A percentile compares a stretch with the other conserved stretches of the same genome.
Evolutionary conservation across 768 basidiomycete genomes (phyloP).

Genomic region (Suillus tomentosus): DNA sequence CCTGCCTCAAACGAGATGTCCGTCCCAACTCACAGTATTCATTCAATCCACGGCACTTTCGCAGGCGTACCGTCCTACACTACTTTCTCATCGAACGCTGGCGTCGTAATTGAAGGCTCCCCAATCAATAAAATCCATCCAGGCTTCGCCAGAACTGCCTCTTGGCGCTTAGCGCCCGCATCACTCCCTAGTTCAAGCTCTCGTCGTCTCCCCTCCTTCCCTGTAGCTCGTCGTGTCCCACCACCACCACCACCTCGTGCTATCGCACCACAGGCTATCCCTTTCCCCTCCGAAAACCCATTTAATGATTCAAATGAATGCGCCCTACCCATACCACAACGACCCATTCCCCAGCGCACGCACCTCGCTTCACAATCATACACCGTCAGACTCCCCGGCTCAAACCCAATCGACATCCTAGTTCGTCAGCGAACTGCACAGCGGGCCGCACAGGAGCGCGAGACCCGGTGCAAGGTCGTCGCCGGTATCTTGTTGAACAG

Average conservation of each 20-base stretch:
- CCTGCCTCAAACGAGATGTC: conserved; percentile 28
- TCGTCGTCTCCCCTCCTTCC: conserved; percentile 22
- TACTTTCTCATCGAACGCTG: conserved; percentile 26
- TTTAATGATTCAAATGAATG: conserved; percentile 30
- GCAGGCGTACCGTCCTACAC: conserved; percentile 29
- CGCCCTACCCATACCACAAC: conserved; percentile 8
- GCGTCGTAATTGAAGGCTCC: conserved; percentile 26
- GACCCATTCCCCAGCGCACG: conserved; percentile 27
- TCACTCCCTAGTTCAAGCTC: conserved; percentile 16
- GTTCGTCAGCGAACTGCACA: conserved; percentile 35
- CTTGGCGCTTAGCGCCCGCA: conserved; percentile 27
- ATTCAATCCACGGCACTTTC: conserved; percentile 35
- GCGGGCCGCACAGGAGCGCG: conserved; percentile 36
- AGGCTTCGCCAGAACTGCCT: conserved; percentile 23
- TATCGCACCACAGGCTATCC: conserved; percentile 19
- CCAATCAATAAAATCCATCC: conserved; percentile 22
- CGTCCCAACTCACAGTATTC: conserved; percentile 28
- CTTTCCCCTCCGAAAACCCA: conserved; percentile 28
- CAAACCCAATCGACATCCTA: conserved; percentile 25
- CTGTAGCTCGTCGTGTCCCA: conserved; percentile 18
- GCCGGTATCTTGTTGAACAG: conserved; percentile 60
- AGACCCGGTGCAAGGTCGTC: conserved; percentile 51
- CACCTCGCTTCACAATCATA: conserved; percentile 31
- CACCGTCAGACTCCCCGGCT: conserved; percentile 28
- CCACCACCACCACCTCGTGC: conserved; percentile 18